Conservation (phyloP, 2,329 filamentous ascomycete genomes). For the Cucurbitaria berberidis region DNA sequence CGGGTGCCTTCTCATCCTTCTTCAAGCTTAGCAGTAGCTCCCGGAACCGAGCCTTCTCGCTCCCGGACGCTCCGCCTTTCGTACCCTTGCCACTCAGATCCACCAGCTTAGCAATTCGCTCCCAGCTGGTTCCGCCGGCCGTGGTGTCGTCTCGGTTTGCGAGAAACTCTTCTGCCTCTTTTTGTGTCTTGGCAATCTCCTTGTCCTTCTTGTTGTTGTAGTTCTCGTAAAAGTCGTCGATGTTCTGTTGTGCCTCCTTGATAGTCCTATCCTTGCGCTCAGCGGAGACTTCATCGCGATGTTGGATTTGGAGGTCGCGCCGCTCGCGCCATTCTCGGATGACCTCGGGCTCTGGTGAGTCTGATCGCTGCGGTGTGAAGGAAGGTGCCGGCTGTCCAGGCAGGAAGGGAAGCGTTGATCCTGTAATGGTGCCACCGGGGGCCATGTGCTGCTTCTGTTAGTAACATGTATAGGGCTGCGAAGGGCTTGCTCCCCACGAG, state of each 20-base stretch:
- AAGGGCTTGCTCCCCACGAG: not conserved
- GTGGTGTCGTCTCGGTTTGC: slow-evolving; percentile 89
- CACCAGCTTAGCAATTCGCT: slow-evolving; percentile 96
- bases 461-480: not conserved
- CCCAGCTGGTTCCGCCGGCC: slow-evolving; percentile 96
- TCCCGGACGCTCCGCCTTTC: slow-evolving; percentile 84
- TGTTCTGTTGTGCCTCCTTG: slow-evolving; percentile 88
- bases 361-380: slow-evolving; percentile 59
- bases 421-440: slow-evolving; percentile 81
- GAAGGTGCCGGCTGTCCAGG: slow-evolving; percentile 44
- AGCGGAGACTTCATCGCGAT: slow-evolving; percentile 83
- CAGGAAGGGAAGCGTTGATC: slow-evolving; percentile 64
- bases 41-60: slow-evolving; percentile 94
- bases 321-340: slow-evolving; percentile 90
- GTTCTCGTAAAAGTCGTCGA: slow-evolving; percentile 99
- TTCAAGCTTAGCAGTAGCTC: slow-evolving; percentile 84
- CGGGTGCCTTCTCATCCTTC: slow-evolving; percentile 89
- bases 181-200: slow-evolving; percentile 81
- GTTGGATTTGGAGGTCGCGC: slow-evolving; percentile 80
- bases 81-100: slow-evolving; percentile 93
- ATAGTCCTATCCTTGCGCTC: slow-evolving; percentile 84
- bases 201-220: slow-evolving; percentile 99
- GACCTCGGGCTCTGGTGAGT: slow-evolving; percentile 87
- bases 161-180: slow-evolving; percentile 93
- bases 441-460: slow-evolving; percentile 65